These are phyloP conservation scores for Suaeda aralocaspica DNA, from an alignment of 148 eudicot species.

Conservation along the genomic window DNA sequence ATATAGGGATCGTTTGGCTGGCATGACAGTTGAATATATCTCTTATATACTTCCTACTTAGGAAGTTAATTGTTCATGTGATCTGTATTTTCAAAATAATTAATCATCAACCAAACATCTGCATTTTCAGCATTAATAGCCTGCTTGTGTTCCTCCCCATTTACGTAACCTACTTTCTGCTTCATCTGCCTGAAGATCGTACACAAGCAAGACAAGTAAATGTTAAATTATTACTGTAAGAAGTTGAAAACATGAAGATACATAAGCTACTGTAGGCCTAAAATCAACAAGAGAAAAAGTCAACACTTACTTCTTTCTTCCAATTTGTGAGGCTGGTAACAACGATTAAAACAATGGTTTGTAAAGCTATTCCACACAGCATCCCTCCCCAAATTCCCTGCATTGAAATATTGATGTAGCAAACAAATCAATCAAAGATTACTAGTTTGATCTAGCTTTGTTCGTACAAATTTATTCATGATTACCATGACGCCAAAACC, in stretches of 20 bases:
- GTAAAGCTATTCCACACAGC: constrained; percentile 69
- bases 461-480: no score
- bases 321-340: constrained; percentile 55
- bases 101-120: no score
- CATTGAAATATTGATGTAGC: not conserved
- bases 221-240: no score
- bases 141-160: constrained; percentile 87
- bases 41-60: no score
- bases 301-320: constrained; percentile 56
- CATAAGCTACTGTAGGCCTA: no score
- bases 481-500: constrained; percentile 52
- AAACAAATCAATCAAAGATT: not conserved
- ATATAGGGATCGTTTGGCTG: no score
- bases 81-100: no score
- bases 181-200: constrained; percentile 63
- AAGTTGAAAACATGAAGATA: no score
- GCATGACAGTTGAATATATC: no score
- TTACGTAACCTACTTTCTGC: constrained; percentile 57
- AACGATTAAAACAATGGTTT: constrained; percentile 51
- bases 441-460: not conserved
- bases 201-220: no score
- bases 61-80: no score
- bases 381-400: constrained; percentile 93
- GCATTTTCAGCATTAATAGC: no score
- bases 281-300: not conserved